phyloP scores from a whole-genome alignment of 768 basidiomycete species.

The Suillus subalutaceus region DNA sequence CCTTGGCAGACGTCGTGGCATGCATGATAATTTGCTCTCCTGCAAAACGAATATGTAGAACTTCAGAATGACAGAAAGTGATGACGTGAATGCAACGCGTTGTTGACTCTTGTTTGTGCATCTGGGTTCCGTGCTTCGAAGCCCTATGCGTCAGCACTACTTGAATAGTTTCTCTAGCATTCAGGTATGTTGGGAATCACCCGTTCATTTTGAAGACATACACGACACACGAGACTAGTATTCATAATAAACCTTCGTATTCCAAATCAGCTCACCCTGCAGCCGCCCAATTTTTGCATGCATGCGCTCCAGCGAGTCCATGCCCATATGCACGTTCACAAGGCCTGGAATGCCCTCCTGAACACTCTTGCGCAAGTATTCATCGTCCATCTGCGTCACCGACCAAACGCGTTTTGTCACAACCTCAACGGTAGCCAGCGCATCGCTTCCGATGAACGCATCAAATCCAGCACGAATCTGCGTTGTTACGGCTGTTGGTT shows the following conservation, averaged over 20 bases:
- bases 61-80: background rate
- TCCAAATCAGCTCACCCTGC: background rate
- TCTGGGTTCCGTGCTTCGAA: no score
- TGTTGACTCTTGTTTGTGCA: background rate
- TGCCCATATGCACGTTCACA: background rate
- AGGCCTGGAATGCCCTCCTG: background rate
- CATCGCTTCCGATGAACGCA: no score
- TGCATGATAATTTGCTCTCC: conserved; percentile 21
- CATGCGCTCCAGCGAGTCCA: background rate
- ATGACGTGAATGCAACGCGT: background rate
- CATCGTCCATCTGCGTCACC: background rate
- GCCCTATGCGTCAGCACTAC: no score
- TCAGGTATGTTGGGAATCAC: no score
- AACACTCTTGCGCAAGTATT: no score
- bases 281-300: background rate
- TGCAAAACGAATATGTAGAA: background rate
- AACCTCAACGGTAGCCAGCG: no score
- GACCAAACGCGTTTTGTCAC: no score
- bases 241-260: background rate
- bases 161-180: no score
- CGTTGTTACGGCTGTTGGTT: no score
- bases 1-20: conserved; percentile 33
- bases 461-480: no score
- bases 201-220: no score
- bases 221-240: no score